These are phyloP conservation scores for Lecanicillium sp. DNA, from an alignment of 2,329 filamentous ascomycete species.

Conservation along the genomic window DNA sequence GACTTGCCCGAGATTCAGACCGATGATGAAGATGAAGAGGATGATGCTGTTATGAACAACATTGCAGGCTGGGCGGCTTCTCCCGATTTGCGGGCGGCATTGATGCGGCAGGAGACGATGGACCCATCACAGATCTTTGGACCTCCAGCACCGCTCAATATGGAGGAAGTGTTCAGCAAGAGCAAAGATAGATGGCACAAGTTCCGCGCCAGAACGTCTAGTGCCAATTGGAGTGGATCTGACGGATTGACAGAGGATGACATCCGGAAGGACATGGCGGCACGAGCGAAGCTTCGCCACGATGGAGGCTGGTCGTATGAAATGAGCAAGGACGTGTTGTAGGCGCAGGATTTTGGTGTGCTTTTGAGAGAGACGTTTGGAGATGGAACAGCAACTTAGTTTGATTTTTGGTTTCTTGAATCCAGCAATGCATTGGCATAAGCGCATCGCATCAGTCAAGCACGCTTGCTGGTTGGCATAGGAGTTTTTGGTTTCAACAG, in stretches of 20 bases:
- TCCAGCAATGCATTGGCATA: constrained; percentile 5
- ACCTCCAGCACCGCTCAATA: constrained; percentile 77
- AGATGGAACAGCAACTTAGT: no score
- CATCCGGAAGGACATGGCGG: constrained; percentile 71
- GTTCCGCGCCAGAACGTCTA: constrained; percentile 86
- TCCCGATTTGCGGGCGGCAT: constrained; percentile 68
- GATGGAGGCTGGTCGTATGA: constrained; percentile 83
- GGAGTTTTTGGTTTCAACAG: constrained; percentile 1
- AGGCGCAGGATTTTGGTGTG: constrained; percentile 12
- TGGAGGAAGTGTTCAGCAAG: constrained; percentile 94
- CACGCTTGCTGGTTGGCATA: constrained; percentile 6
- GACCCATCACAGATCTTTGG: constrained; percentile 87
- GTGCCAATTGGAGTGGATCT: constrained; percentile 84
- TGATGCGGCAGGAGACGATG: constrained; percentile 76
- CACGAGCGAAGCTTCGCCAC: constrained; percentile 69
- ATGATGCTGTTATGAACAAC: constrained; percentile 44
- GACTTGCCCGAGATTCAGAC: constrained; percentile 93
- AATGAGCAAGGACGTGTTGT: constrained; percentile 43
- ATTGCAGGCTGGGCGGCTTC: constrained; percentile 85
- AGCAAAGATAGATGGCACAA: constrained; percentile 80
- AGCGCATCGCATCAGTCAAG: not conserved
- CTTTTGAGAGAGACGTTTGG: not conserved
- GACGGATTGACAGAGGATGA: constrained; percentile 85
- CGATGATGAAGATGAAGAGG: constrained; percentile 84
- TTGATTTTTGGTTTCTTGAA: not conserved